A percentile compares a stretch with the other conserved stretches of the same genome.
Evolutionary conservation across 176 grass and related monocot genomes (phyloP).

Genomic region (Avena eriantha): DNA sequence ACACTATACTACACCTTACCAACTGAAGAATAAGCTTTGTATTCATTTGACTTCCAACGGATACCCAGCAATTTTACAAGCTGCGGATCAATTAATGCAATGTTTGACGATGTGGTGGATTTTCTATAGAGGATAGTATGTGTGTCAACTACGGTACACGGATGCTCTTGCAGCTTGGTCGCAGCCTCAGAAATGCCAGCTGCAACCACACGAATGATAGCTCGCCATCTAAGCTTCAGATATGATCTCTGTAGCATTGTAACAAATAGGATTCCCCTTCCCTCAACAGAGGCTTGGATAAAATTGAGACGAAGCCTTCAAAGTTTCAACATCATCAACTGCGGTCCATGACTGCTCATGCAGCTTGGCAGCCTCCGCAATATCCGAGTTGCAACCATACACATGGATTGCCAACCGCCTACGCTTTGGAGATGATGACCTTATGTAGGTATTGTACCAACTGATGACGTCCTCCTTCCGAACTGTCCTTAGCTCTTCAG

Average conservation of each 20-base stretch:
- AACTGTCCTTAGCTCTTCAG: constrained; percentile 84
- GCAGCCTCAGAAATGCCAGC: constrained; percentile 28
- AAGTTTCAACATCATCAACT: constrained; percentile 70
- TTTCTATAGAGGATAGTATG: constrained; percentile 50
- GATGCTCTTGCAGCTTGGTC: constrained; percentile 47
- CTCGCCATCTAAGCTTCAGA: constrained; percentile 40
- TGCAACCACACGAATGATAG: constrained; percentile 46
- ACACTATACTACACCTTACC: constrained; percentile 13
- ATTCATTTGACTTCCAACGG: background rate
- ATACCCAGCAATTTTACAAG: constrained; percentile 11
- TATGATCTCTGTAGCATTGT: constrained; percentile 46
- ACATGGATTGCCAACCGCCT: constrained; percentile 78
- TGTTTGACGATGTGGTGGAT: background rate
- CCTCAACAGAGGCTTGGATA: constrained; percentile 76
- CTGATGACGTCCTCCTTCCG: constrained; percentile 78
- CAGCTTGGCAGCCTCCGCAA: constrained; percentile 58
- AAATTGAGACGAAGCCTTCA: constrained; percentile 73
- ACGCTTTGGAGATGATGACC: constrained; percentile 56
- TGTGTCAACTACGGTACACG: constrained; percentile 29
- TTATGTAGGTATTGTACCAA: constrained; percentile 87
- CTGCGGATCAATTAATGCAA: constrained; percentile 2
- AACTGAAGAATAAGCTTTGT: constrained; percentile 10
- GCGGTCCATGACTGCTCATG: constrained; percentile 65
- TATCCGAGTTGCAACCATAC: constrained; percentile 75
- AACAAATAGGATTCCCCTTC: constrained; percentile 49